phyloP scores from a whole-genome alignment of 768 basidiomycete genomes.

The Sistotremastrum suecicum region DNA sequence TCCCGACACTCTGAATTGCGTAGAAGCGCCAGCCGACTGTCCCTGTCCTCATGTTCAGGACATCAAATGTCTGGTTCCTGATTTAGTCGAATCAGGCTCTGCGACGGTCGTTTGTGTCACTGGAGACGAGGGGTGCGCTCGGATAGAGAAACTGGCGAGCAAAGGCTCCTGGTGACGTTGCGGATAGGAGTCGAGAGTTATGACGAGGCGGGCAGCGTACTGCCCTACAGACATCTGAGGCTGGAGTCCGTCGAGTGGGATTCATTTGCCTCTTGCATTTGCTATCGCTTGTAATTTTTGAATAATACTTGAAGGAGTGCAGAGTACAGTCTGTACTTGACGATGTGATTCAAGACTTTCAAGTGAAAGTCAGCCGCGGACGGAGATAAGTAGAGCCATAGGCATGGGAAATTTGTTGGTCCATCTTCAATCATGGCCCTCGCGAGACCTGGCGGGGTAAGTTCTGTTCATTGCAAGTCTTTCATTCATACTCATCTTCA shows the following conservation, averaged over 20 bases:
- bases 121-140: constrained; percentile 47
- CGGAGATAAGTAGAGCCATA: too few relatives aligned
- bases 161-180: constrained; percentile 1
- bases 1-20: constrained; percentile 61
- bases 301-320: too few relatives aligned
- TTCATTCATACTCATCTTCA: not conserved
- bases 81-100: constrained; percentile 33
- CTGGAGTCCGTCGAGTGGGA: too few relatives aligned
- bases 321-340: too few relatives aligned
- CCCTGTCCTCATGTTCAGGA: constrained; percentile 70
- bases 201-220: too few relatives aligned
- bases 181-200: too few relatives aligned
- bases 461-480: constrained; percentile 9
- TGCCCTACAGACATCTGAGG: too few relatives aligned
- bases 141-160: constrained; percentile 41
- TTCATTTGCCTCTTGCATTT: too few relatives aligned
- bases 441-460: constrained; percentile 49
- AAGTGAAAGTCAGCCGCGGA: too few relatives aligned
- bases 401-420: too few relatives aligned
- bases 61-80: constrained; percentile 62
- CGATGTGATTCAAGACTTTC: too few relatives aligned
- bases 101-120: constrained; percentile 60
- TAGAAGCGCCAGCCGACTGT: constrained; percentile 45
- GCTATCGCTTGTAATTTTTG: too few relatives aligned
- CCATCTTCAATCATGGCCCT: constrained; percentile 36